A percentile compares a stretch with the other conserved stretches of the same genome.
These are phyloP conservation scores for Bryum argenteum DNA, from an alignment of 225 moss, liverwort and hornwort genomes.

Conservation along the genomic window DNA sequence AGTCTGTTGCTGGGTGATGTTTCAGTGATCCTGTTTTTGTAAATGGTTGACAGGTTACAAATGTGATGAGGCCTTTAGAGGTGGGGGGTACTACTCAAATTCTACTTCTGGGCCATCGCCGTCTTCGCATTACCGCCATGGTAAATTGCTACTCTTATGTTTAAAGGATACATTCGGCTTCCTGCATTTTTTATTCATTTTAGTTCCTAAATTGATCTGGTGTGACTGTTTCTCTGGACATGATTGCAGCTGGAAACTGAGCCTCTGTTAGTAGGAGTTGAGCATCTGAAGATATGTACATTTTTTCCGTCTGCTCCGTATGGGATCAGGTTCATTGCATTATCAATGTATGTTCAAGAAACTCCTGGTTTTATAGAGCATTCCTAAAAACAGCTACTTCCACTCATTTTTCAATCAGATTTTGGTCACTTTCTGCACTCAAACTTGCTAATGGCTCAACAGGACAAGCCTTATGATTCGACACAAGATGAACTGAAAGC, in stretches of 20 bases:
- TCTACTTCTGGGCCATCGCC: conserved; percentile 96
- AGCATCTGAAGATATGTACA: conserved; percentile 79
- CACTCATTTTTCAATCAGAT: too few species aligned
- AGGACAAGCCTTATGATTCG: conserved; percentile 93
- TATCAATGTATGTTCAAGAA: conserved; percentile 1
- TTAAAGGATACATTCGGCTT: conserved; percentile 7
- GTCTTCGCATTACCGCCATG: conserved; percentile 90
- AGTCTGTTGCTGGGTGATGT: conserved; percentile 8
- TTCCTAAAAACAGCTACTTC: too few species aligned
- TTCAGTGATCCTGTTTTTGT: conserved; percentile 20
- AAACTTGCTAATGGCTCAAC: conserved; percentile 33
- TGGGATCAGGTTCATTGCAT: neutral
- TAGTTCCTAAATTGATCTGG: conserved; percentile 16
- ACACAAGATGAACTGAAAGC: conserved; percentile 93
- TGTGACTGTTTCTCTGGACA: conserved; percentile 25
- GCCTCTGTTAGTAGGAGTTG: conserved; percentile 84
- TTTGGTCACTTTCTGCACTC: conserved; percentile 12
- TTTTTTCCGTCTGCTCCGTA: neutral
- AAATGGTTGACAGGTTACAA: conserved; percentile 88
- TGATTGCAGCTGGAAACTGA: conserved; percentile 77
- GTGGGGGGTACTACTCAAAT: conserved; percentile 84
- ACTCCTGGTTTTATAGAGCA: neutral
- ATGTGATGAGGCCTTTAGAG: conserved; percentile 87
- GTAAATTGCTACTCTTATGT: conserved; percentile 42
- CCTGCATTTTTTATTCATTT: neutral